Base-by-base conservation (phyloP, 495 filamentous ascomycete species). In the Lichenothelia convexa region DNA sequence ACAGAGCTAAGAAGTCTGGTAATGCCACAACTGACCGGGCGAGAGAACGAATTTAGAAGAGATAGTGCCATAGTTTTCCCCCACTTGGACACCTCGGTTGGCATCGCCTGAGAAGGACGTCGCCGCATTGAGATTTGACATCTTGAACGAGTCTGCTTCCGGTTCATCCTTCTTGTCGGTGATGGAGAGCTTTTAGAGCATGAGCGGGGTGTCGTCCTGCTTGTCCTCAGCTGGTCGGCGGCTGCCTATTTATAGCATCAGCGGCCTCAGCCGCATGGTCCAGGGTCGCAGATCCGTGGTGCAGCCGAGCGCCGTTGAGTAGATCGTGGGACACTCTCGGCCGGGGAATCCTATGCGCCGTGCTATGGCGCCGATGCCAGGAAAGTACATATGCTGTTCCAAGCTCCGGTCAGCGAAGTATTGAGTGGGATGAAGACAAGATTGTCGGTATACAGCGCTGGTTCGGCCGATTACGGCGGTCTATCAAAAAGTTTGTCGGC, bases 401-500 rank as follows among this genome's bases (percentile, higher is more conserved):
- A 81, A 33, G 84, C 83, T 0, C 82, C 84, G 0, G 75, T 86
- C 6, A 72, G 63, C 41, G 84, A 89, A 36, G 68, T 87, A 0
- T 93, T 0, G 80, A 87, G 47, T 93, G 84, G 84, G 80, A 93
- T 38, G 80, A 80, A 38, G 58, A 63, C n/a, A 80, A 77, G 55
- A 85, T 93, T 40, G 60, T 72, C 7, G 84, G 84, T 4, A 67
- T 92, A 6, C 73, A 78, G 30, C 65, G 84, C 19, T 93, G 84
- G 83, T 62, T 92, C 27, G 54, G 60, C 1, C 68, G 76, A 22
- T 51, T 86, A 9, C 65, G 71, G 56, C 68, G 73, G 27, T n/a
- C n/a, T n/a, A n/a, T n/a, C n/a, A n/a, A n/a, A n/a, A n/a, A n/a
- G n/a, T n/a, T n/a, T n/a, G n/a, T n/a, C n/a, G n/a, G n/a, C n/a